Base-by-base conservation (phyloP, 768 basidiomycete genomes). In the Termitomyces sp. region DNA sequence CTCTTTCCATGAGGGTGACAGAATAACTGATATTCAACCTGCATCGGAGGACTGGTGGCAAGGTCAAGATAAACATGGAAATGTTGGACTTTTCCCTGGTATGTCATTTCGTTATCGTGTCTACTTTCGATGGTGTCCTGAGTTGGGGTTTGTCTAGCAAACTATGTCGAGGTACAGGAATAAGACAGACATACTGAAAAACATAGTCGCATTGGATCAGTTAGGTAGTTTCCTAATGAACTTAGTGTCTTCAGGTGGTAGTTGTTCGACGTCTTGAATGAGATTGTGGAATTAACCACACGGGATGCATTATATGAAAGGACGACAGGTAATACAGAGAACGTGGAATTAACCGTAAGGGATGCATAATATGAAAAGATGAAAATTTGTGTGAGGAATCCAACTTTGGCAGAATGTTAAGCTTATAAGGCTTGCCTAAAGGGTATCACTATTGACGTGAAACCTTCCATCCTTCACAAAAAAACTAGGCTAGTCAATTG, bases 1-100 rank as follows among this genome's bases (percentile, higher is more conserved):
- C 32, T 80, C 86, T 3, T 93, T 98, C 82, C 75, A 70, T 33
- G 94, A 93, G 70, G 92, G 91, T 30, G 94, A 95, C 38, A 74
- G 77, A 57, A 91, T 97, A 68, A 79, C 77, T 18, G 79, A 88
- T 57, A 90, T 97, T 55, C 90, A 93, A 67, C 85, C 87, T 55
- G 85, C 84, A 6, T 87, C 84, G 9, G 91, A 93, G n/a, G 92
- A 92, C 64, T 94, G 92, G 93, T 94, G 92, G 92, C 79, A 86
- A 62, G 91, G 92, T 3, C 82, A 73, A 65, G 81, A 83, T 64
- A 51, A 68, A 35, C 68, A 76, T 56, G 88, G 88, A 1, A 74
- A 82, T 41, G 67, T 76, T 51, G 91, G 91, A 23, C 74, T 91
- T 66, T 92, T 92, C 82, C 89, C 91, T 63, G 87, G 88, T 90